Base-by-base conservation (phyloP, 2,329 filamentous ascomycete species). In the Beauveria sp. region DNA sequence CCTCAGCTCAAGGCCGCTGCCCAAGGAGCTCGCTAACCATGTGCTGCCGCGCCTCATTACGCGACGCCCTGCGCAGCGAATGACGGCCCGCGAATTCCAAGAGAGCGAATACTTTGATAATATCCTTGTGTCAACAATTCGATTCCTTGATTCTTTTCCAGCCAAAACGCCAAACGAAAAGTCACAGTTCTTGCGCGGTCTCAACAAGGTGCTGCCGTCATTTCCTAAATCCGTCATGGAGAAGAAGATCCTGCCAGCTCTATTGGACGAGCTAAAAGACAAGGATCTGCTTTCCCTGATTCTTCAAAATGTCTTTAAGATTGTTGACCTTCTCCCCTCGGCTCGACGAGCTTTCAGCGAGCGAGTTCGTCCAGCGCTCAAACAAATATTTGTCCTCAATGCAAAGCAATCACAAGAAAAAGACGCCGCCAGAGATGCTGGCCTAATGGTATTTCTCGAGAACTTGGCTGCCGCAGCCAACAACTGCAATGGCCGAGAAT, bases 61-160 rank as follows among this genome's bases (percentile, higher is more conserved):
- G 0, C 83, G 94, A 64, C 81, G 92, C 60, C 91, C 94, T 3
- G 91, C 92, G 3, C 90, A 96, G 71, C 85, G 94, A 50, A 84
- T 97, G 77, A 92, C 87, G 28, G 92, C 93, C 5, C 86, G 84
- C 59, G 93, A 96, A 68, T 97, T 99, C 67, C 94, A 99, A 70
- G 86, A 97, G 72, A 96, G 92, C 69, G 87, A 91, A 66, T 99
- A 96, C 71, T 99, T 99, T 71, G 92, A 99, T 75, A 99, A 97
- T 69, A 90, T 97, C 51, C 80, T 99, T 5, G 91, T 99, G 24
- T 96, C 92, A 0, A 97, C 94, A 0, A 96, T 99, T 64, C 90
- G 94, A 14, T 99, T 99, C 70, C 79, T 99, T 28, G 94, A 99
- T 68, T 84, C 87, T 0, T 85, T 99, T 62, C 93, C 94, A 0